A percentile compares a stretch with the other conserved stretches of the same genome.
phyloP scores from a whole-genome alignment of 176 grass and related monocot species.

The Stipa capillata region DNA sequence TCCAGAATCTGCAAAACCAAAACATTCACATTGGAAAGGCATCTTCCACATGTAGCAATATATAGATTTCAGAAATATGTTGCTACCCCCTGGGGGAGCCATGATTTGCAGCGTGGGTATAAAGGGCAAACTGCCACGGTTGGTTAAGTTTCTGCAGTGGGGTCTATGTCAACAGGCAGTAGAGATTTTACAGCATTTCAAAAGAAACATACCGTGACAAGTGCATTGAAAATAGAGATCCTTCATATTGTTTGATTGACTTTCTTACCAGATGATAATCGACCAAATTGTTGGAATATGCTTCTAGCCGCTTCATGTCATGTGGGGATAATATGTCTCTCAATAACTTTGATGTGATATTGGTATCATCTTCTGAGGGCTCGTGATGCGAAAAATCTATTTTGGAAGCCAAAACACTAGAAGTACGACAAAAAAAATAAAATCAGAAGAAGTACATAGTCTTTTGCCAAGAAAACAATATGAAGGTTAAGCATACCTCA shows the following conservation, averaged over 20 bases:
- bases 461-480: background rate
- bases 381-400: constrained; percentile 61
- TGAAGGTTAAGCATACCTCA: constrained; percentile 51
- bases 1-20: constrained; percentile 72
- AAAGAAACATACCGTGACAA: background rate
- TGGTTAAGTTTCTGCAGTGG: background rate
- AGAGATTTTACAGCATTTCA: background rate
- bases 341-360: constrained; percentile 29
- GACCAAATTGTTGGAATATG: constrained; percentile 87
- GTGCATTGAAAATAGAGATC: background rate
- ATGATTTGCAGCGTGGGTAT: background rate
- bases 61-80: background rate
- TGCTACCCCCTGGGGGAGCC: background rate
- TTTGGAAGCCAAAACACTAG: constrained; percentile 80
- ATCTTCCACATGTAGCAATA: background rate
- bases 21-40: background rate
- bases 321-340: constrained; percentile 56
- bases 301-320: constrained; percentile 91
- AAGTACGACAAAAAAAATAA: constrained; percentile 20
- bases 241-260: constrained; percentile 1
- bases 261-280: constrained; percentile 94
- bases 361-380: constrained; percentile 13
- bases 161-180: background rate
- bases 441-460: constrained; percentile 15
- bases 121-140: background rate